A percentile compares a stretch with the other conserved stretches of the same genome.
These are phyloP conservation scores for Lasiosphaeria ovina DNA, from an alignment of 495 filamentous ascomycete species.

Conservation along the genomic window DNA sequence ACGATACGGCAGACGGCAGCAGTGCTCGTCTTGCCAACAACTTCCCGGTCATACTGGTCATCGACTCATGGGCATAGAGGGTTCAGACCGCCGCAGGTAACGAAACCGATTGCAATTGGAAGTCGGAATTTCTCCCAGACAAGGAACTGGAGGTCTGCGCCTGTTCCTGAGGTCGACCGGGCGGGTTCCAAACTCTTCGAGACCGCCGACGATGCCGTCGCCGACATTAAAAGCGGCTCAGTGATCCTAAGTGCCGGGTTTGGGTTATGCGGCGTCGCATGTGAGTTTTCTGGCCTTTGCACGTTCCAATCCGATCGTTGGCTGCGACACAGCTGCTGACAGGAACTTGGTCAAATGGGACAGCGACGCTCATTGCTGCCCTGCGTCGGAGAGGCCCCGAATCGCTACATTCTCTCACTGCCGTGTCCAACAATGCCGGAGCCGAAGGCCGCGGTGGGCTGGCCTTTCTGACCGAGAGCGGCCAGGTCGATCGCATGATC, in stretches of 20 bases:
- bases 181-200: slow-evolving; percentile 55
- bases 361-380: slow-evolving; percentile 51
- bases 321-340: not conserved
- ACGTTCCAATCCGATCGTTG: not conserved
- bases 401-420: slow-evolving; percentile 53
- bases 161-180: slow-evolving; percentile 31
- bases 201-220: slow-evolving; percentile 59
- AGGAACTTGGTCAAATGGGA: not conserved
- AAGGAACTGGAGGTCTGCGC: slow-evolving; percentile 16
- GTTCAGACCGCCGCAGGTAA: not conserved
- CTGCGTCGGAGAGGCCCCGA: slow-evolving; percentile 44
- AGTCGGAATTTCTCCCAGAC: slow-evolving; percentile 22
- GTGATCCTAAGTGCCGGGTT: slow-evolving; percentile 61
- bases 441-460: slow-evolving; percentile 55
- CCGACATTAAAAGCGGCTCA: slow-evolving; percentile 56
- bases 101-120: not conserved
- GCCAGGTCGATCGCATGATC: slow-evolving; percentile 59
- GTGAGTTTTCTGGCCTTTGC: slow-evolving; percentile 32
- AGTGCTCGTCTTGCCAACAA: slow-evolving; percentile 2
- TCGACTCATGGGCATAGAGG: not conserved
- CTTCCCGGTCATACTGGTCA: not conserved
- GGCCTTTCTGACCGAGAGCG: slow-evolving; percentile 49
- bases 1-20: slow-evolving; percentile 13
- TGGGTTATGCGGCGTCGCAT: slow-evolving; percentile 59
- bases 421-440: slow-evolving; percentile 67